phyloP scores from a whole-genome alignment of 108 stramenopile genomes.

The Cyclotella choctawhatcheeana region DNA sequence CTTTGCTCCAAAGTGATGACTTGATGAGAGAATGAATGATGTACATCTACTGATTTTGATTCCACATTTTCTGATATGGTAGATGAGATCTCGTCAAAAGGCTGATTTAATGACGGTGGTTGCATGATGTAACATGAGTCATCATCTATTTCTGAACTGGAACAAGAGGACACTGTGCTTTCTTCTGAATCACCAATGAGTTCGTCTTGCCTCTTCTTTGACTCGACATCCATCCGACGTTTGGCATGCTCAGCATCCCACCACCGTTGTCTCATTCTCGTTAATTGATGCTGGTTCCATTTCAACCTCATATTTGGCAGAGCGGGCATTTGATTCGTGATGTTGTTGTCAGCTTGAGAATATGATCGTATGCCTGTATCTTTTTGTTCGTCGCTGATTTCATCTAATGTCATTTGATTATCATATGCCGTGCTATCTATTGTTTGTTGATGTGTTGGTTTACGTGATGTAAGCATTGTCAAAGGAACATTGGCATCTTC shows the following conservation, averaged over 20 bases:
- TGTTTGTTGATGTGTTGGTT: no score
- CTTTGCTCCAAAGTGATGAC: conserved; percentile 20
- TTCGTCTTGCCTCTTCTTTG: background rate
- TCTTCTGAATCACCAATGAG: conserved; percentile 5
- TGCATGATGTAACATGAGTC: conserved; percentile 11
- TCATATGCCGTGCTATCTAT: background rate
- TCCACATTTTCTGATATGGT: background rate
- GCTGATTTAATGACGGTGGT: conserved; percentile 34
- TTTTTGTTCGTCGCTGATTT: background rate
- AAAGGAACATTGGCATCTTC: background rate
- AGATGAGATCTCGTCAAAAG: conserved; percentile 47
- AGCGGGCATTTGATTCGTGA: background rate
- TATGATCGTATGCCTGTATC: background rate
- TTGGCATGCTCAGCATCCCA: conserved; percentile 39
- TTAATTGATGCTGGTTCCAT: conserved; percentile 35
- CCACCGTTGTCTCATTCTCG: conserved; percentile 46
- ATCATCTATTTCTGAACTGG: background rate
- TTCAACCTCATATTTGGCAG: conserved; percentile 33
- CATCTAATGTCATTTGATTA: background rate
- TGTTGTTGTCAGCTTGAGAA: background rate
- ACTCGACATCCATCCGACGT: conserved; percentile 3
- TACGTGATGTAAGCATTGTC: background rate
- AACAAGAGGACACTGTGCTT: conserved; percentile 13
- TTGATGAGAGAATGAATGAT: background rate
- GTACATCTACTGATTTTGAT: background rate